Evolutionary conservation across 2,329 filamentous ascomycete species (phyloP), one percentile per base, ranked within the genome.

Genomic region (Nigrospora sphaerica): DNA sequence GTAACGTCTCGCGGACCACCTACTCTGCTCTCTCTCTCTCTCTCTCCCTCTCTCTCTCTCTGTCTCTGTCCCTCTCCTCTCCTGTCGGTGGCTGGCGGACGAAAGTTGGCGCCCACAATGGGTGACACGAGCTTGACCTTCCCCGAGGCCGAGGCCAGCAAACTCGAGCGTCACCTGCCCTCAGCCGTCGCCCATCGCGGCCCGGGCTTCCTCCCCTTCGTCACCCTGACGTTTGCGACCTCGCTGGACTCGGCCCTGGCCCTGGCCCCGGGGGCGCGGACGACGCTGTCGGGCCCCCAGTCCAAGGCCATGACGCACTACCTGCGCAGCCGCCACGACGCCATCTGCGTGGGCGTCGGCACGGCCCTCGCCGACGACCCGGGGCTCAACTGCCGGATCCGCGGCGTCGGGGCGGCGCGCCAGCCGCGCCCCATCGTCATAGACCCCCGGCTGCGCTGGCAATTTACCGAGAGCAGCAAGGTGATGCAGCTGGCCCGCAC

Each of bases 261-360:
- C 2, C 75, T 92, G 19, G 75, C 83, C 0, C 88, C 89, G 0
- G 90, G 90, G 12, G 73, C 81, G 14, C 86, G 86, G 54, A 97
- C 92, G 2, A 73, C 78, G 0, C 78, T 97, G 11, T 97, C 92
- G 1, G 91, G 91, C 3, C 79, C 85, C 0, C 74, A 83, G 52
- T 88, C 88, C 35, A 95, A 95, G 65, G 79, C 87, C 46, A 95
- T 96, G 88, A 96, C 92, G 0, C 92, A 97, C 66, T 88, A 86
- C 62, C 77, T 97, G 31, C 87, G 92, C 57, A 83, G 84, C 12
- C 78, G 77, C 13, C 90, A 96, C 67, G 81, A 86, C 51, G 89
- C 88, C 35, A 95, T 96, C 55, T 74, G 95, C 19, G 74, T 97
- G 32, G 92, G 92, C 18, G 43, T 45, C 11, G 43, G 43, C 16